Conservation (phyloP, 441 rosid species). For the Dalechampia spathulata region DNA sequence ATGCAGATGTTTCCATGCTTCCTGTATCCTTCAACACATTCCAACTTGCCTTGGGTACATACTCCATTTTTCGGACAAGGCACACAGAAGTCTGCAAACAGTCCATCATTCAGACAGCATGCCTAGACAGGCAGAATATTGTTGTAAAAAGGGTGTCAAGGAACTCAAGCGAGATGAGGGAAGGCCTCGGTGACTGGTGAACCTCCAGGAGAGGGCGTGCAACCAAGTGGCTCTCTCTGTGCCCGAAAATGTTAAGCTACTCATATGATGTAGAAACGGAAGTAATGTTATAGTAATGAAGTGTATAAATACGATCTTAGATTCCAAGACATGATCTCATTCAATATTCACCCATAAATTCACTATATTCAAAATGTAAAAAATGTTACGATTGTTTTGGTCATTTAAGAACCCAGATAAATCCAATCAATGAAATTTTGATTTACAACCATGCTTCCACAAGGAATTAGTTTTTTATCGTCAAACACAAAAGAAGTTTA, state of each 20-base stretch:
- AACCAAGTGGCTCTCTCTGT: too few species aligned
- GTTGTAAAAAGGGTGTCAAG: too few species aligned
- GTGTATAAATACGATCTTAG: background rate
- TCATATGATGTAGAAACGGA: background rate
- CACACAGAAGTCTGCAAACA: slow-evolving; percentile 58
- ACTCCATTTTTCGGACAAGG: slow-evolving; percentile 66
- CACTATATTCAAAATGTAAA: background rate
- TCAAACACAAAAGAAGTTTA: background rate
- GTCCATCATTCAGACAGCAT: slow-evolving; percentile 1
- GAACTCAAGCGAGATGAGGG: too few species aligned
- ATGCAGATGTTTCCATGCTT: slow-evolving; percentile 49
- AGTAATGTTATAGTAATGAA: background rate
- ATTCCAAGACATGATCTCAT: background rate
- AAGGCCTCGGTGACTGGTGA: too few species aligned
- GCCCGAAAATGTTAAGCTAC: too few species aligned
- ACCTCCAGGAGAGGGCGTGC: too few species aligned
- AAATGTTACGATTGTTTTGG: background rate
- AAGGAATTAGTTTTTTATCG: background rate
- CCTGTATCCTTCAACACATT: slow-evolving; percentile 58
- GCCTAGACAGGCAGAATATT: too few species aligned
- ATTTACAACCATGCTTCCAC: background rate
- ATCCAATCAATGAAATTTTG: background rate
- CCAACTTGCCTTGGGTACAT: slow-evolving; percentile 46
- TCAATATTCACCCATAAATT: background rate
- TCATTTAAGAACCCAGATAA: too few species aligned